Evolutionary conservation across 495 filamentous ascomycete species (phyloP), one percentile per base, ranked within the genome.

Genomic region (Penicillium maclennaniae): DNA sequence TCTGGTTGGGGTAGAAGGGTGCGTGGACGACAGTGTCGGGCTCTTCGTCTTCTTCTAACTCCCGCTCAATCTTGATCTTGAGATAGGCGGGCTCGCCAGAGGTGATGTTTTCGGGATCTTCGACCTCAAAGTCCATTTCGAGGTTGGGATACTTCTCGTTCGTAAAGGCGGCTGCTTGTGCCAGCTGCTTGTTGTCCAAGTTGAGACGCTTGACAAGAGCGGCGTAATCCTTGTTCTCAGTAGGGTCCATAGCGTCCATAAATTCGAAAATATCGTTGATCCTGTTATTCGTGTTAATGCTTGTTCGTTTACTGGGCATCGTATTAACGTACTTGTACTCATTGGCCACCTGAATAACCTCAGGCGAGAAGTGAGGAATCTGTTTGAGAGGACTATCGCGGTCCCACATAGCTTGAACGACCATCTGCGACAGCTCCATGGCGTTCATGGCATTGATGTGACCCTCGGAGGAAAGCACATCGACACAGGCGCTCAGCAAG

Each of bases 361-460:
- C 85, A 23, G 87, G 81, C 6, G 85, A 82, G 69, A 99, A 99
- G 71, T 96, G 87, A 54, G 93, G 93, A 59, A 99, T 96, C 73
- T 99, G 93, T 75, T 95, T 96, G 46, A 99, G 79, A 42, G 95
- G 91, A 56, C 88, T 93, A 69, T 99, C 93, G 20, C 91, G 87
- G 74, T 97, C 91, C 93, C 93, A 99, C 89, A 97, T 96, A 26
- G 89, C 91, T 70, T 99, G 93, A 17, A 99, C 91, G 49, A 92
- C 88, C 93, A 99, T 99, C 70, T 99, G 93, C 20, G 91, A 95
- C 85, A 99, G 88, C 70, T 99, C 93, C 93, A 99, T 99, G 23
- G 95, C 93, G 60, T 85, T 89, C 85, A 96, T 93, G 50, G 93
- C 92, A 63, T 97, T 99, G 45, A 97, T 72, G 54, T 97, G 92